Percentiles rank a stretch among this genome's conserved stretches.
Evolutionary conservation across 225 moss, liverwort and hornwort genomes (phyloP).

Genomic region (Pseudisothecium myosuroides): DNA sequence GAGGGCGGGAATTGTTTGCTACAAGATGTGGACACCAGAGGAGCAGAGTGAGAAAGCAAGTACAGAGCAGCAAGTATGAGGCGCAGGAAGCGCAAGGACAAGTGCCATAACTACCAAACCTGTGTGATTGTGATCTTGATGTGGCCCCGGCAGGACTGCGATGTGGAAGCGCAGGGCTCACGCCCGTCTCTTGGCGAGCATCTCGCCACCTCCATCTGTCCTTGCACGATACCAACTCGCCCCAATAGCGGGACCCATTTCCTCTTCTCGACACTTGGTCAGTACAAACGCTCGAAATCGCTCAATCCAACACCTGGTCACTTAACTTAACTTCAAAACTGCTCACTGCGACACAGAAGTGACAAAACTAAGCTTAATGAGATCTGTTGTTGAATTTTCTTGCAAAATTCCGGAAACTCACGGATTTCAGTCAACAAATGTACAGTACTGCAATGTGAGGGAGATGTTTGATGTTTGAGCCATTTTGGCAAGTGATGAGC

Average conservation of each 20-base stretch:
- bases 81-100: not conserved
- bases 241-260: not conserved
- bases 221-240: not conserved
- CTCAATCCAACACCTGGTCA: not conserved
- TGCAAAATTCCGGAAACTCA: not conserved
- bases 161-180: constrained; percentile 1
- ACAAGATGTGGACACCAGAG: constrained; percentile 5
- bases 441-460: too few species aligned
- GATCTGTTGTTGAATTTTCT: not conserved
- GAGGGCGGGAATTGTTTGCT: not conserved
- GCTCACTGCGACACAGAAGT: not conserved
- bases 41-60: not conserved
- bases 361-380: not conserved
- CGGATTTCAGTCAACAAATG: not conserved
- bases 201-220: not conserved
- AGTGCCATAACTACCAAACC: not conserved
- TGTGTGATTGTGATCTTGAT: not conserved
- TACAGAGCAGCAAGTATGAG: not conserved
- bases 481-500: not conserved
- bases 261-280: not conserved
- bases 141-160: not conserved
- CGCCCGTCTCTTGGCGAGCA: not conserved
- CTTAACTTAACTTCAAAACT: not conserved
- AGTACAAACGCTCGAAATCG: not conserved
- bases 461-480: not conserved